Evolutionary conservation across 2,329 filamentous ascomycete genomes (phyloP), one percentile per base, ranked within the genome.

Genomic region (Ophioceras dolichostomum): DNA sequence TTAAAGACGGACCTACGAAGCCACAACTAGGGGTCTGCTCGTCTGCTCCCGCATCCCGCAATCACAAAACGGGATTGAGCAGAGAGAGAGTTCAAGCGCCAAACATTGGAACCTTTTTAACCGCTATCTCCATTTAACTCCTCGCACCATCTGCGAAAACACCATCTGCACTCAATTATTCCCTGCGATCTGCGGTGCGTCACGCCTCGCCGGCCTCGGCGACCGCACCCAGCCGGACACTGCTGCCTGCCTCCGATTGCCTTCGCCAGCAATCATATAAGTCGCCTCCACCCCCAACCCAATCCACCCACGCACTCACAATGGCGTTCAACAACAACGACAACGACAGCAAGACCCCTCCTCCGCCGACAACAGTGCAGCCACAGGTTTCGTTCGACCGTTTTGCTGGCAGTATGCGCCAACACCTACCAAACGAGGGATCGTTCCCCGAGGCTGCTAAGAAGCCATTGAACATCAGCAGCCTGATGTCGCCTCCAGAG

Each of bases 401-500:
- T n/a, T n/a, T n/a, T 26, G 22, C 22, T 26, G 8, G 22, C 22
- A 12, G 8, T 13, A 21, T 10, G 18, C 34, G 24, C 10, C n/a
- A n/a, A 19, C 24, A 22, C 17, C 18, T 12, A 18, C 28, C 30
- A 17, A 33, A n/a, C n/a, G n/a, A n/a, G n/a, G n/a, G 26, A 32
- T 30, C 21, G n/a, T 17, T 16, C 26, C 29, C 12, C 10, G 29
- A 18, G 20, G 13, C 14, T 13, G 10, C 31, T 4, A 67, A 61
- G 50, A 69, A 67, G 45, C 47, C 53, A 3, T 48, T 66, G 37
- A 61, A 67, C 43, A 69, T 72, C 45, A 66, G 54, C 58, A 76
- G 61, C 42, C 58, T 79, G 40, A 76, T 79, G 67, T 79, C 75
- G 17, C 75, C 75, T 22, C 74, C 74, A 17, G 73, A 77, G 27